Base-by-base conservation (phyloP, 129 eudicot species). In the Chrysanthemum lavandulifolium region DNA sequence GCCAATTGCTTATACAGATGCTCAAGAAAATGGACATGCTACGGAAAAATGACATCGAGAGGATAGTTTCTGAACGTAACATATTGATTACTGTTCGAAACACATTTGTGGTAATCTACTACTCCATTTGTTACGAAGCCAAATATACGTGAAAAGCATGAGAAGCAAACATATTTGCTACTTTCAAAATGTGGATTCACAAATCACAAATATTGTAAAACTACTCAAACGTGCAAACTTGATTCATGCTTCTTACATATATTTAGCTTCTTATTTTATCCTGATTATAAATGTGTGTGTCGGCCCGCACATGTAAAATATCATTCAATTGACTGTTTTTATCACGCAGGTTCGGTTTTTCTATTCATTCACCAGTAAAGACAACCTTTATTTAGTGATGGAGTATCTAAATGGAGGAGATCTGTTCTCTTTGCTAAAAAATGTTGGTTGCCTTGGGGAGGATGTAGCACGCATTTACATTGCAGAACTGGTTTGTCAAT, bases 401-500 rank as follows among this genome's bases (percentile, higher is more conserved):
- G 97, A 91, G 74, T 91, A 91, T 81, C 87, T 91, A 71, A 91
- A 84, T 54, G 97, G 97, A 77, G 97, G 97, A 25, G 97, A 91
- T 79, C 76, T 91, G 25, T 91, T 80, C 88, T 91, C 97, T 82
- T 74, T 91, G 84, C 85, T 91, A 48, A 77, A 71, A 76, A 91
- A 84, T 78, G 84, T 91, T 81, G 90, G 92, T 73, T 91, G 96
- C 88, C 88, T 91, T 60, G 92, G 77, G 69, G 97, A 88, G 81
- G 84, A 82, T 71, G 84, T 88, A 40, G 92, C 90, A 43, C 92
- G 92, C 29, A 76, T 85, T 67, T 91, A 91, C 80, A 69, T 88
- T 29, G 92, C 97, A 50, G 97, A 91, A 82, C 76, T 91, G 96
- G 97, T 91, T 73, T 72, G 83, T 67, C 61, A 8, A 47, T 54